These are phyloP conservation scores for Malassezia yamatoensis DNA, from an alignment of 1,284 basidiomycete species.

Conservation along the genomic window DNA sequence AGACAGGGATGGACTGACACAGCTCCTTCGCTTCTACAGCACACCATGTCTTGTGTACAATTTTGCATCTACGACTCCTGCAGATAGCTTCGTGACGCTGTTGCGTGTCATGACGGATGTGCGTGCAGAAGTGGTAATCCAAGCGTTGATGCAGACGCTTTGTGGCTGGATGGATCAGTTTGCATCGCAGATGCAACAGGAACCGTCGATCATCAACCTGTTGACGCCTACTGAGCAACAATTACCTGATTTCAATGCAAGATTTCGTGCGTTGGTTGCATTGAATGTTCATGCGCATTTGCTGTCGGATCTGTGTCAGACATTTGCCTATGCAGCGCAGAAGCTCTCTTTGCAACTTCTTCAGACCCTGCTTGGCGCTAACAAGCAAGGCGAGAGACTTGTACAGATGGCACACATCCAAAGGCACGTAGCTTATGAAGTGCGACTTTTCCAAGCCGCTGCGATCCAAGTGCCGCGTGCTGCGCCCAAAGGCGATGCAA, in stretches of 20 bases:
- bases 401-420: slow-evolving; percentile 68
- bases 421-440: slow-evolving; percentile 75
- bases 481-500: slow-evolving; percentile 12
- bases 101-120: slow-evolving; percentile 80
- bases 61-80: slow-evolving; percentile 69
- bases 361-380: slow-evolving; percentile 58
- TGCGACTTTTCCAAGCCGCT: slow-evolving; percentile 60
- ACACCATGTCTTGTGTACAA: slow-evolving; percentile 82
- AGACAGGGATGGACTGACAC: slow-evolving; percentile 63
- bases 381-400: slow-evolving; percentile 49
- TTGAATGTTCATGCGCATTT: slow-evolving; percentile 70
- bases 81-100: slow-evolving; percentile 74
- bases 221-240: slow-evolving; percentile 10
- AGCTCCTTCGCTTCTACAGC: slow-evolving; percentile 65
- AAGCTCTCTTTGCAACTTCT: slow-evolving; percentile 67
- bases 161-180: slow-evolving; percentile 52
- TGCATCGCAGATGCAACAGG: neutral
- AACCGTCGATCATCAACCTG: slow-evolving; percentile 9
- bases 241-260: slow-evolving; percentile 53
- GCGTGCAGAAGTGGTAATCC: slow-evolving; percentile 65
- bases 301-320: slow-evolving; percentile 76
- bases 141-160: slow-evolving; percentile 63
- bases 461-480: slow-evolving; percentile 18
- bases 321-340: slow-evolving; percentile 63
- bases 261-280: slow-evolving; percentile 67